Evolutionary conservation across 495 filamentous ascomycete genomes (phyloP).

Genomic region (Viridothelium virens): DNA sequence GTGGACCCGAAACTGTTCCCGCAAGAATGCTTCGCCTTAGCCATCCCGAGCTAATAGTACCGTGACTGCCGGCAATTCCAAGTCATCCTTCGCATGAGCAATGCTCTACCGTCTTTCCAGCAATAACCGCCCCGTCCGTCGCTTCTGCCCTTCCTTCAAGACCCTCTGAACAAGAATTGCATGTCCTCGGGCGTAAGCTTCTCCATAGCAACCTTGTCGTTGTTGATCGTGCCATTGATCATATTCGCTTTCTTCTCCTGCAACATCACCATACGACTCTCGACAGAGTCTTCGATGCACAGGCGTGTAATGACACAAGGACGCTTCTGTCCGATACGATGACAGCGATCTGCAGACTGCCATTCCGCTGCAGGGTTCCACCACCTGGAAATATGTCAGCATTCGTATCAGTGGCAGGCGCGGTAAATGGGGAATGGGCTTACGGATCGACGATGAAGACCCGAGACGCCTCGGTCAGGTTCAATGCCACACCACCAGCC

Average conservation of each 20-base stretch:
- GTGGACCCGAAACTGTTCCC: no score
- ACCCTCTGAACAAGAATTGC: slow-evolving; percentile 84
- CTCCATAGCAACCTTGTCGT: slow-evolving; percentile 79
- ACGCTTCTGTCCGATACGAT: slow-evolving; percentile 89
- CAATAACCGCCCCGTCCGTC: not conserved
- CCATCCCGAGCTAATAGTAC: no score
- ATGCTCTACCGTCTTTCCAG: not conserved
- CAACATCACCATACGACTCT: slow-evolving; percentile 84
- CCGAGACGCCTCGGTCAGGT: slow-evolving; percentile 84
- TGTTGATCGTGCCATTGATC: slow-evolving; percentile 92
- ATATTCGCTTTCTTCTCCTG: slow-evolving; percentile 97
- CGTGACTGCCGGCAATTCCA: no score
- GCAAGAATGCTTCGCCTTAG: no score
- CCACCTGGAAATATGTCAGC: slow-evolving; percentile 51
- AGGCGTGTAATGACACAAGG: slow-evolving; percentile 91
- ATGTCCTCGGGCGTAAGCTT: slow-evolving; percentile 84
- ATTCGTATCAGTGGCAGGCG: slow-evolving; percentile 4
- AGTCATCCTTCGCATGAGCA: not conserved
- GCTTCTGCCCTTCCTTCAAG: slow-evolving; percentile 26
- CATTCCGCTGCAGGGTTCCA: slow-evolving; percentile 98
- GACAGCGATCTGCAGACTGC: slow-evolving; percentile 93
- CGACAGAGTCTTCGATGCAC: slow-evolving; percentile 92
- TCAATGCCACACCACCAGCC: slow-evolving; percentile 90
- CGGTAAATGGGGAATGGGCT: slow-evolving; percentile 33
- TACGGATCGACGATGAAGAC: slow-evolving; percentile 95